Conservation (phyloP, 805 yeast genomes). For the Candida tammaniensis region DNA sequence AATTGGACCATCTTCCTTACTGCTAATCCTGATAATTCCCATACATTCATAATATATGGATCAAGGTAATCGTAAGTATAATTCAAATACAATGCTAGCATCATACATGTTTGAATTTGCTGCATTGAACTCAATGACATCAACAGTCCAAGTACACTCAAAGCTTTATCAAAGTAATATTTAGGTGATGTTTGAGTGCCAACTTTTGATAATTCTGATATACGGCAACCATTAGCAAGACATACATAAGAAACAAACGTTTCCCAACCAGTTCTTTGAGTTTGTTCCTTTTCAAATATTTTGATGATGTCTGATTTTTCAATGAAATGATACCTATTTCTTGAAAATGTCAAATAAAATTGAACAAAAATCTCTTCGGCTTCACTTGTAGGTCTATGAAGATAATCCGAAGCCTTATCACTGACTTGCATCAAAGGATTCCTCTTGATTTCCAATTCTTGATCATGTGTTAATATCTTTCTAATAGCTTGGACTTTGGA, state of each 20-base stretch:
- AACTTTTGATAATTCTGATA: constrained; percentile 9
- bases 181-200: constrained; percentile 6
- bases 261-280: constrained; percentile 9
- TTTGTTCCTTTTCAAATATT: constrained; percentile 4
- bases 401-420: neutral
- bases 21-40: constrained; percentile 9
- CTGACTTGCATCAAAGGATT: constrained; percentile 3
- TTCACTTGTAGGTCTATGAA: constrained; percentile 3
- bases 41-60: constrained; percentile 10
- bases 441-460: constrained; percentile 3
- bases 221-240: constrained; percentile 10
- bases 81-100: constrained; percentile 8
- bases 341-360: constrained; percentile 9
- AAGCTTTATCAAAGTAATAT: constrained; percentile 9
- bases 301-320: constrained; percentile 7
- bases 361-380: constrained; percentile 7
- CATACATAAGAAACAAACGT: constrained; percentile 6
- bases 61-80: constrained; percentile 9
- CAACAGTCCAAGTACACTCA: constrained; percentile 4
- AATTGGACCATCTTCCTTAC: constrained; percentile 9
- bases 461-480: constrained; percentile 12
- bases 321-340: constrained; percentile 10
- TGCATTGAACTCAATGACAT: constrained; percentile 4
- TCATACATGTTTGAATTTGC: constrained; percentile 11
- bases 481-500: constrained; percentile 22